Evolutionary conservation across 371 early-diverging fungal species (phyloP).

Genomic region (Mortierella sp.): DNA sequence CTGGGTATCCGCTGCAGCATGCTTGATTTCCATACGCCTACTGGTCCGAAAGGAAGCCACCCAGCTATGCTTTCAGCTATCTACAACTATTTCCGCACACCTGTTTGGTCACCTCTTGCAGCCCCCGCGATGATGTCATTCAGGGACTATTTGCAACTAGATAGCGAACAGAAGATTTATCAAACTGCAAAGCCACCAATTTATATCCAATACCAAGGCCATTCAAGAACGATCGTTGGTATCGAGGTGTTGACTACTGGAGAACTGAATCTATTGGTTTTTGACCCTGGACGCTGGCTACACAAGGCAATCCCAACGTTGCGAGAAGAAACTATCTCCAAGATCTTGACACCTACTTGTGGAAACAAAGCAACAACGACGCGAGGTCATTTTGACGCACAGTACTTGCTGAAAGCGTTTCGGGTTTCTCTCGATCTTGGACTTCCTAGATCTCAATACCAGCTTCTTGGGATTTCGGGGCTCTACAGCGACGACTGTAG

Average conservation of each 20-base stretch:
- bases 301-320: conserved; percentile 36
- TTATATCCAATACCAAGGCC: conserved; percentile 84
- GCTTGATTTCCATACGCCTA: conserved; percentile 77
- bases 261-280: conserved; percentile 68
- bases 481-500: conserved; percentile 21
- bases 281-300: conserved; percentile 75
- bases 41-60: conserved; percentile 70
- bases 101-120: conserved; percentile 36
- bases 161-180: conserved; percentile 16
- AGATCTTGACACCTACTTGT: not conserved
- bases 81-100: conserved; percentile 65
- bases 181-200: conserved; percentile 74
- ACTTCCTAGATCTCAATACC: conserved; percentile 35
- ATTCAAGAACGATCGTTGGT: conserved; percentile 79
- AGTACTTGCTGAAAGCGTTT: conserved; percentile 46
- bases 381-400: conserved; percentile 23
- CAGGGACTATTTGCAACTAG: not conserved
- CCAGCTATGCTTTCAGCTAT: conserved; percentile 70
- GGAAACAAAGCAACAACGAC: conserved; percentile 14
- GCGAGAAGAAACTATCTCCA: conserved; percentile 12
- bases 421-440: conserved; percentile 24
- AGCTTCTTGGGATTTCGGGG: conserved; percentile 52
- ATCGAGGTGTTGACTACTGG: conserved; percentile 67
- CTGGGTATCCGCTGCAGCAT: conserved; percentile 72
- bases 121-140: conserved; percentile 12